Evolutionary conservation across 371 early-diverging fungal genomes (phyloP), one percentile per base, ranked within the genome.

Genomic region (Circinella umbellata): DNA sequence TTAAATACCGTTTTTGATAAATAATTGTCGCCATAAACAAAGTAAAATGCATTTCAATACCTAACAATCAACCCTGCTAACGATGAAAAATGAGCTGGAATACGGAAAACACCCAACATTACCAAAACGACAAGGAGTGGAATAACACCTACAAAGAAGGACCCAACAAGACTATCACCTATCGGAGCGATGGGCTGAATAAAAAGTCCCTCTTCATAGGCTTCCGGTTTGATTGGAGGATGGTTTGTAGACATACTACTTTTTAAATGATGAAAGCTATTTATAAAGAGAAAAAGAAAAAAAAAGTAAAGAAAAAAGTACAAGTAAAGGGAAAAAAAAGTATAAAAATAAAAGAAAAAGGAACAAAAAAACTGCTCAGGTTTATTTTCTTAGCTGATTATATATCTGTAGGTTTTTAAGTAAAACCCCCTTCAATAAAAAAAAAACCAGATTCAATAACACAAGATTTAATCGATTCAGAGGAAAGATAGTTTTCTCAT

Each of bases 91-190:
- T 80, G 77, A 15, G 84, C 81, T 39, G 84, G 81, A 0, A 79
- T 35, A 42, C 75, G 71, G 51, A 83, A 75, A 13, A 64, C 75
- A 64, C 84, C 84, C 47, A 83, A 54, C 4, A 79, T 15, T 4
- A 80, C 71, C 17, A 83, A 70, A 0, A 83, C 84, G 34, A 78
- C 65, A 27, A 83, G 15, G 15, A 83, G 62, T 10, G 84, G 84
- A 46, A 83, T 80, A 7, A 80, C 60, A 17, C 80, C 84, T 13
- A 83, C 81, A 74, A 83, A 83, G 48, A 83, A 83, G 13, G 84
- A 83, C 10, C 81, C 84, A 9, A 80, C 74, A 3, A 83, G 69
- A 53, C 77, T 79, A 27, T 75, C 75, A 10, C 78, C 73, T 27
- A 83, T 83, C 8, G 84, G 84, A 4, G 80, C 64, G 14, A 83